Evolutionary conservation across 352 stramenopile genomes (phyloP).

Genomic region (Phytophthora tubulina): DNA sequence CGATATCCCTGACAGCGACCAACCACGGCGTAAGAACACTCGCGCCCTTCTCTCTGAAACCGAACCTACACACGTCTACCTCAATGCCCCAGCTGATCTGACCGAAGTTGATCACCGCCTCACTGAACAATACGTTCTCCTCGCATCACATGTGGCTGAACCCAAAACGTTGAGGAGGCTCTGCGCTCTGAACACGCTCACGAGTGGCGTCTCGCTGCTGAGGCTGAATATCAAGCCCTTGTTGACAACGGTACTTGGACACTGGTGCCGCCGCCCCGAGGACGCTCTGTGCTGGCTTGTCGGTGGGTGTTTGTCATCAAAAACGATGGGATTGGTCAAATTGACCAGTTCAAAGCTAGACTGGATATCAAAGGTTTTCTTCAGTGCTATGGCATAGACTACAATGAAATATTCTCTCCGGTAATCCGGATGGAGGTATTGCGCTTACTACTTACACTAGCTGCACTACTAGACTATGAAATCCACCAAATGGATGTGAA

Average conservation of each 20-base stretch:
- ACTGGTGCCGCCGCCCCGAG: background rate
- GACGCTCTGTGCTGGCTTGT: background rate
- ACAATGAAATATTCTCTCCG: slow-evolving; percentile 7
- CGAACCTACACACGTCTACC: background rate
- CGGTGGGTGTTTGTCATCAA: slow-evolving; percentile 20
- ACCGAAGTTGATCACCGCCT: background rate
- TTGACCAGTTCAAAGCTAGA: slow-evolving; percentile 5
- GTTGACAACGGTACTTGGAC: slow-evolving; percentile 4
- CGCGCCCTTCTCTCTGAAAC: background rate
- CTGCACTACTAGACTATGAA: slow-evolving; percentile 16
- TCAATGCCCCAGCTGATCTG: background rate
- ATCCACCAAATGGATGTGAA: slow-evolving; percentile 34
- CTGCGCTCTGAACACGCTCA: background rate
- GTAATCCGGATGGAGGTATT: slow-evolving; percentile 11
- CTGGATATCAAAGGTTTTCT: slow-evolving; percentile 14
- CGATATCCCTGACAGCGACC: background rate
- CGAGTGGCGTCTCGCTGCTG: background rate
- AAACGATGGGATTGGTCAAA: slow-evolving; percentile 1
- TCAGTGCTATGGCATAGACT: background rate
- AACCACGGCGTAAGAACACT: background rate
- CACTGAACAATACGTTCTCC: background rate
- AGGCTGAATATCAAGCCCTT: slow-evolving; percentile 6
- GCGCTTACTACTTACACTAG: slow-evolving; percentile 14
- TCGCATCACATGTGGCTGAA: background rate
- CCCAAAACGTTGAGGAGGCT: background rate